Conservation (phyloP, 306 rosid genomes). For the apple (Malus domestica) region DNA sequence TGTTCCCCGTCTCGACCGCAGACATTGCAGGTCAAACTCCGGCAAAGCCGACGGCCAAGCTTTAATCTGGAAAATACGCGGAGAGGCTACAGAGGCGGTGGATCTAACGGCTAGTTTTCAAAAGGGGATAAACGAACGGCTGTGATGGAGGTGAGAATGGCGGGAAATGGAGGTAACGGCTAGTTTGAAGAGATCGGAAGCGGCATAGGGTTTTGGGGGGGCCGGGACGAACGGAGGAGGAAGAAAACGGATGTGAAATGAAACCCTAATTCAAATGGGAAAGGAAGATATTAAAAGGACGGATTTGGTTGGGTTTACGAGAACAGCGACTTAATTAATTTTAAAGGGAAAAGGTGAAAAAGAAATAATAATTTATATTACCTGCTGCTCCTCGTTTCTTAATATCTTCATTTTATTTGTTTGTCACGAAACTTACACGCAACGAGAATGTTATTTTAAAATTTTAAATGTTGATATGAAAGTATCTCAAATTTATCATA, state of each 20-base stretch:
- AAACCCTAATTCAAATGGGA: constrained; percentile 69
- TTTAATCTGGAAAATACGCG: neutral
- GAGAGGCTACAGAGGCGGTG: constrained; percentile 14
- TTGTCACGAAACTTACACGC: too few relatives aligned
- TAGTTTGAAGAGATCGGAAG: constrained; percentile 38
- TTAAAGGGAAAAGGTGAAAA: neutral
- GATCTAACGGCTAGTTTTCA: constrained; percentile 79
- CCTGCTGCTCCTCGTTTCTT: neutral
- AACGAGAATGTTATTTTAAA: too few relatives aligned
- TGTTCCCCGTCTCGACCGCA: constrained; percentile 51
- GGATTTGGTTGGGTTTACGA: constrained; percentile 31
- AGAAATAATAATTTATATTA: neutral
- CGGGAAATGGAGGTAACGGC: constrained; percentile 66
- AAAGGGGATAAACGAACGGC: constrained; percentile 20
- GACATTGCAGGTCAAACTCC: constrained; percentile 74
- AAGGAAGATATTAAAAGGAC: neutral
- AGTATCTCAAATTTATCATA: fast-evolving
- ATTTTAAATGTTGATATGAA: fast-evolving
- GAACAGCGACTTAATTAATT: neutral
- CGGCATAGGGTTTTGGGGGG: constrained; percentile 21
- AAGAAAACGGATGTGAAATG: constrained; percentile 21
- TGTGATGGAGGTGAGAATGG: constrained; percentile 35
- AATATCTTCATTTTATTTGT: neutral
- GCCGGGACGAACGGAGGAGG: constrained; percentile 26
- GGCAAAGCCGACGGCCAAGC: constrained; percentile 39